Evolutionary conservation across 345 rosid genomes (phyloP), one percentile per base, ranked within the genome.

Genomic region (Syzygium grande): DNA sequence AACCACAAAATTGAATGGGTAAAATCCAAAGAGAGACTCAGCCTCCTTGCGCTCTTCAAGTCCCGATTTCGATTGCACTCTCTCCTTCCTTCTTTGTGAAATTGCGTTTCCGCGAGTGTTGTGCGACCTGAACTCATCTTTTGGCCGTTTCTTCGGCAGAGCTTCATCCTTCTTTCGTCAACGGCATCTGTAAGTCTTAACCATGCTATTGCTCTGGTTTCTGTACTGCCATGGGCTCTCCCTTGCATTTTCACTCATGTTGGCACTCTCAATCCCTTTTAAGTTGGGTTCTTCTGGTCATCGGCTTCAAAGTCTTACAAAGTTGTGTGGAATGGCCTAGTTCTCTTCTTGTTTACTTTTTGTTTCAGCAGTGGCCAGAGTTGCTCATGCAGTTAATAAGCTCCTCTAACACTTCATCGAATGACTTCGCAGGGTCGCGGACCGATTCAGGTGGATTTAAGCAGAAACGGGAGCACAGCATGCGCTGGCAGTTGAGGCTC

Each of bases 391-490:
- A 73, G 7, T 34, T 34, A 41, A 38, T 34, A 73, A 73, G 80
- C 2, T 34, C 34, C 80, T 38, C 46, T 34, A 34, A 73, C 49
- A 10, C 22, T 73, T 19, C 46, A 10, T 73, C 80, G 25, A 34
- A 9, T 34, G 80, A 73, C 46, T 34, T 34, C 6, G 38, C 80
- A 19, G 13, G 25, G 49, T 73, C 49, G 41, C 4, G 13, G 46
- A 73, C 49, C 80, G 80, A 38, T 9, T 34, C 3, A 9, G 80
- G 14, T 34, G 4, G 4, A 73, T n/a, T 51, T 84, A 49, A 52
- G 85, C 38, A 54, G 86, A n/a, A 17, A 59, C 85, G 84, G 73
- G 87, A 63, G 79, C 89, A 30, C 95, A 94, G 87, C 77, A 95
- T 58, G 63, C 29, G 14, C 63, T 58, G 63, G 29, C 3, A 58